These are phyloP conservation scores for Rubia occidens DNA, from an alignment of 305 asterid genomes.

Conservation along the genomic window DNA sequence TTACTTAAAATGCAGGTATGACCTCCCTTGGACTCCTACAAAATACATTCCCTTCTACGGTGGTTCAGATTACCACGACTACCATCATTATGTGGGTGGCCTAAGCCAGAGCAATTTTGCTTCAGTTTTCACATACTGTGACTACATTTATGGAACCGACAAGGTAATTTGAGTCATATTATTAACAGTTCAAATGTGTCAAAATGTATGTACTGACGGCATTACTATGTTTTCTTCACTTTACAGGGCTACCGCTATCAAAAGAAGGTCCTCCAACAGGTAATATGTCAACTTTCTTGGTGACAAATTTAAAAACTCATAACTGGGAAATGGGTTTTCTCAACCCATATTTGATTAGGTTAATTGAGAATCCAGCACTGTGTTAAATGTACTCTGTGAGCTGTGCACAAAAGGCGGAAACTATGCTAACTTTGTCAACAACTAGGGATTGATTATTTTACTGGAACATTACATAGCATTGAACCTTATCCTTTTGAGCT, in stretches of 20 bases:
- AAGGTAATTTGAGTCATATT: conserved; percentile 43
- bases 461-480: not conserved
- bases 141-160: conserved; percentile 90
- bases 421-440: not conserved
- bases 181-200: conserved; percentile 13
- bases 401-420: not conserved
- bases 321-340: not conserved
- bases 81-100: conserved; percentile 88
- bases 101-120: conserved; percentile 85
- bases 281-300: conserved; percentile 19
- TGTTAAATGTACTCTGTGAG: not conserved
- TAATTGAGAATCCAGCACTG: not conserved
- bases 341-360: not conserved
- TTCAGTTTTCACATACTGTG: conserved; percentile 82
- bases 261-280: conserved; percentile 84
- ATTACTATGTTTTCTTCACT: conserved; percentile 11
- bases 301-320: not conserved
- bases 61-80: conserved; percentile 92
- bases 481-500: no score
- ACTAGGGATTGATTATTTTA: not conserved
- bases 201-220: conserved; percentile 10
- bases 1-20: conserved; percentile 36
- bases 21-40: conserved; percentile 75
- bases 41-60: conserved; percentile 93
- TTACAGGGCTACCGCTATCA: conserved; percentile 90